Percentiles rank a stretch among this genome's conserved stretches.
Conservation (phyloP, 192 early-diverging fungal genomes). For the Umbelopsis isabellina region DNA sequence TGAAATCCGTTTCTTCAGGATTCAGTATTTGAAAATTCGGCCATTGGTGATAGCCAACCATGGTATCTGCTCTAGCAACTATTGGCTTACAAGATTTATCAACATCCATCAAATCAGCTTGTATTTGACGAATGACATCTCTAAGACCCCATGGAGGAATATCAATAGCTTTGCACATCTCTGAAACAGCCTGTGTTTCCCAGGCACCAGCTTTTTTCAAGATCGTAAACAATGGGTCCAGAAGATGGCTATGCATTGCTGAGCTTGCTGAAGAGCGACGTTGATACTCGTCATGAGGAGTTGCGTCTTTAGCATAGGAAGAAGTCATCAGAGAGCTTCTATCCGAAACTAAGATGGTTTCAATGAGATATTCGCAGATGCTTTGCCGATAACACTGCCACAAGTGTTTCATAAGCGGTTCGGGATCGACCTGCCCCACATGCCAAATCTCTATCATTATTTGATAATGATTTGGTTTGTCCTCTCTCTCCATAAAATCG, state of each 20-base stretch:
- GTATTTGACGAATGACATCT: slow-evolving; percentile 49
- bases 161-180: slow-evolving; percentile 33
- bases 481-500: slow-evolving; percentile 13
- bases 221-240: slow-evolving; percentile 48
- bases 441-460: slow-evolving; percentile 57
- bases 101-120: slow-evolving; percentile 47
- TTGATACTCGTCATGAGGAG: not conserved
- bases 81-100: slow-evolving; percentile 47
- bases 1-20: not conserved
- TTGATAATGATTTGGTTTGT: slow-evolving; percentile 25
- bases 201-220: slow-evolving; percentile 49
- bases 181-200: slow-evolving; percentile 52
- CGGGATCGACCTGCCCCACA: slow-evolving; percentile 45
- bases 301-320: not conserved
- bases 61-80: slow-evolving; percentile 37
- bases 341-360: slow-evolving; percentile 37
- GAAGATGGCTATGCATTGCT: slow-evolving; percentile 33
- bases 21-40: not conserved
- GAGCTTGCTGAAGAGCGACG: not conserved
- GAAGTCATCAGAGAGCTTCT: not conserved
- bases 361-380: slow-evolving; percentile 60
- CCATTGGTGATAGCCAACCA: not conserved
- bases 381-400: slow-evolving; percentile 52
- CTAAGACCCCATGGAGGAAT: slow-evolving; percentile 62
- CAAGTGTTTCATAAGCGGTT: slow-evolving; percentile 43